Conservation (phyloP, 495 filamentous ascomycete species). For the Apiosordaria backusii region DNA sequence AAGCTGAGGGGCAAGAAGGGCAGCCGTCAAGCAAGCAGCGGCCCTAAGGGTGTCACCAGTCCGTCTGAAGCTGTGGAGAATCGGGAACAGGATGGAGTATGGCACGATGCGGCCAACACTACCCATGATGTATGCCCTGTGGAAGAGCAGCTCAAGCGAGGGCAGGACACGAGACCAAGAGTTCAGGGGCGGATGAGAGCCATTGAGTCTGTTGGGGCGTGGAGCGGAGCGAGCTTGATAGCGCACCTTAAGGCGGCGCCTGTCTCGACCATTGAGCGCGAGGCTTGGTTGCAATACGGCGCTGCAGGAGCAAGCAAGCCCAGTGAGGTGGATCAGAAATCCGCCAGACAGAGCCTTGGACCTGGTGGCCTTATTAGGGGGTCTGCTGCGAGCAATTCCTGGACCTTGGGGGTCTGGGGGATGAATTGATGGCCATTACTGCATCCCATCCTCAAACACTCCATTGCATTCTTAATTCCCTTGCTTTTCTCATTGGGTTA, state of each 20-base stretch:
- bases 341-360: conserved; percentile 56
- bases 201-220: conserved; percentile 79
- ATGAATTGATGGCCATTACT: conserved; percentile 5
- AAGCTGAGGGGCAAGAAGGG: conserved; percentile 45
- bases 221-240: conserved; percentile 82
- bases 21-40: conserved; percentile 31
- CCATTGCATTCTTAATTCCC: neutral
- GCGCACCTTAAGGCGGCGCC: conserved; percentile 74
- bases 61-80: conserved; percentile 4
- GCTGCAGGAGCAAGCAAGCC: conserved; percentile 65
- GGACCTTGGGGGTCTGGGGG: conserved; percentile 80
- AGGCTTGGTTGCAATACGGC: conserved; percentile 76
- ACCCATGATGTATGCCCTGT: conserved; percentile 58
- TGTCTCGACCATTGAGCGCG: conserved; percentile 78
- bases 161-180: conserved; percentile 45
- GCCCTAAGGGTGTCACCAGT: conserved; percentile 14
- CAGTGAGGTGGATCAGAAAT: conserved; percentile 54
- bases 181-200: conserved; percentile 62
- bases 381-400: conserved; percentile 55
- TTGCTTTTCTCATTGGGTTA: neutral
- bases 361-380: conserved; percentile 52
- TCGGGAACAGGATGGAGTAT: conserved; percentile 30
- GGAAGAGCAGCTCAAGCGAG: conserved; percentile 57
- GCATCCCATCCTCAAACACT: neutral
- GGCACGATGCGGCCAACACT: conserved; percentile 42